Percentiles rank a stretch among this genome's conserved stretches.
These are phyloP conservation scores for Pochonia chlamydosporia DNA, from an alignment of 2,329 filamentous ascomycete species.

Conservation along the genomic window DNA sequence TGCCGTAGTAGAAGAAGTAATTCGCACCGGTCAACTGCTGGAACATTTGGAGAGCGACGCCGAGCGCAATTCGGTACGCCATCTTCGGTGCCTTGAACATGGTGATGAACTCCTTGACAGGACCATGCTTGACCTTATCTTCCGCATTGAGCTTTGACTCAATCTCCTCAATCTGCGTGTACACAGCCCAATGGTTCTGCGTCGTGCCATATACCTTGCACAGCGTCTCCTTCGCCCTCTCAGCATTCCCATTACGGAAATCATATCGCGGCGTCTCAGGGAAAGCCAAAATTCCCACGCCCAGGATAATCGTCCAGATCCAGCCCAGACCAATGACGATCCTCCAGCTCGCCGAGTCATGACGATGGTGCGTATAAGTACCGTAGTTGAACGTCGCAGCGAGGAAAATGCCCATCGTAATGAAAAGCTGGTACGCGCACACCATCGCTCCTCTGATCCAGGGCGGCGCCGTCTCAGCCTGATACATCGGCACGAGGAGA, in stretches of 20 bases:
- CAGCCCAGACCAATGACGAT: conserved; percentile 51
- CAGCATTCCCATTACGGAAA: conserved; percentile 40
- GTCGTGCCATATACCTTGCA: conserved; percentile 42
- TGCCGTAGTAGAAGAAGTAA: conserved; percentile 61
- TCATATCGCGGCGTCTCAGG: conserved; percentile 48
- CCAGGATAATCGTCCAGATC: conserved; percentile 43
- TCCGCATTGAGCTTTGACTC: conserved; percentile 47
- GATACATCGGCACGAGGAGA: conserved; percentile 65
- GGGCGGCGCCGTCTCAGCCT: conserved; percentile 63
- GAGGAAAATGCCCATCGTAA: conserved; percentile 62
- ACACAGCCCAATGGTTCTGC: conserved; percentile 37
- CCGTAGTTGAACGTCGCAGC: conserved; percentile 58
- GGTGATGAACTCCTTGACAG: conserved; percentile 42
- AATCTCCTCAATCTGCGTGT: conserved; percentile 47
- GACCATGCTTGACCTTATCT: conserved; percentile 29
- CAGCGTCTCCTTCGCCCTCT: conserved; percentile 41
- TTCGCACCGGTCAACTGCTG: conserved; percentile 66
- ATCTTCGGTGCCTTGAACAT: conserved; percentile 62
- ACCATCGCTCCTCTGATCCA: conserved; percentile 62
- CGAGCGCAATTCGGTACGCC: conserved; percentile 55
- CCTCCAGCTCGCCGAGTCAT: conserved; percentile 51
- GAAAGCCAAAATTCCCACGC: conserved; percentile 42
- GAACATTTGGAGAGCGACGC: conserved; percentile 56
- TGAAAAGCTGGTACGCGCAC: conserved; percentile 64
- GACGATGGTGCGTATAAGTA: conserved; percentile 39